Evolutionary conservation across 73 alveolate genomes (phyloP).

Genomic region (Stentor roeselii): DNA sequence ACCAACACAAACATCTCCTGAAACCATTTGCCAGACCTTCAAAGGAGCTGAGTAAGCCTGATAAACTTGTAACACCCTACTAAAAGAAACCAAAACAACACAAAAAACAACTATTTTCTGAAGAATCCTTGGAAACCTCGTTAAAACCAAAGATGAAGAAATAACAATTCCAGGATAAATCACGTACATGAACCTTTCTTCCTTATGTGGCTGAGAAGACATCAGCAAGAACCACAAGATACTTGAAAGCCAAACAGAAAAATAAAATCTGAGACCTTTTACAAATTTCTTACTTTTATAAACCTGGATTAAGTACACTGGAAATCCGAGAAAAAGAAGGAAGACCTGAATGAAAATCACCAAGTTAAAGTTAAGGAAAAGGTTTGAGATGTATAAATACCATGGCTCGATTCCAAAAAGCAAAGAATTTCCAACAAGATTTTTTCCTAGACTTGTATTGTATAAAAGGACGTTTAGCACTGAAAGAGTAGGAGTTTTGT

Average conservation of each 20-base stretch:
- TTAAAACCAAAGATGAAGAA: not conserved
- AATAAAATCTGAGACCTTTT: not conserved
- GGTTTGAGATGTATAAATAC: conserved; percentile 7
- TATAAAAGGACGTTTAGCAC: not conserved
- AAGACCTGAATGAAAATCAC: not conserved
- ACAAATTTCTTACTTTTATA: not conserved
- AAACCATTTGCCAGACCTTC: not conserved
- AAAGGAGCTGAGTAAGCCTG: conserved; percentile 1
- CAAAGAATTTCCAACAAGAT: conserved; percentile 26
- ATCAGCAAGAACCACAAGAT: conserved; percentile 17
- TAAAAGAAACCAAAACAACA: not conserved
- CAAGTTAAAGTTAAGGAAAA: conserved; percentile 23
- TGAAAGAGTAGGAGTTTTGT: not conserved
- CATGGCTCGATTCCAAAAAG: conserved; percentile 34
- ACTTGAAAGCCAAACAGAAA: conserved; percentile 10
- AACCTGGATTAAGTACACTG: not conserved
- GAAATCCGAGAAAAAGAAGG: conserved; percentile 5
- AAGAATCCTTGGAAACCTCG: not conserved
- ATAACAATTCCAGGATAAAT: conserved; percentile 18
- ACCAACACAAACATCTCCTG: conserved; percentile 30
- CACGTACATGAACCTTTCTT: conserved; percentile 33
- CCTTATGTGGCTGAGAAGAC: conserved; percentile 33
- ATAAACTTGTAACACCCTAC: not conserved
- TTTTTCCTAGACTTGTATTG: conserved; percentile 24
- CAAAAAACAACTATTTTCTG: not conserved